Percentiles rank a stretch among this genome's conserved stretches.
phyloP scores from a whole-genome alignment of 495 filamentous ascomycete genomes.

The Margaritispora aquatica region DNA sequence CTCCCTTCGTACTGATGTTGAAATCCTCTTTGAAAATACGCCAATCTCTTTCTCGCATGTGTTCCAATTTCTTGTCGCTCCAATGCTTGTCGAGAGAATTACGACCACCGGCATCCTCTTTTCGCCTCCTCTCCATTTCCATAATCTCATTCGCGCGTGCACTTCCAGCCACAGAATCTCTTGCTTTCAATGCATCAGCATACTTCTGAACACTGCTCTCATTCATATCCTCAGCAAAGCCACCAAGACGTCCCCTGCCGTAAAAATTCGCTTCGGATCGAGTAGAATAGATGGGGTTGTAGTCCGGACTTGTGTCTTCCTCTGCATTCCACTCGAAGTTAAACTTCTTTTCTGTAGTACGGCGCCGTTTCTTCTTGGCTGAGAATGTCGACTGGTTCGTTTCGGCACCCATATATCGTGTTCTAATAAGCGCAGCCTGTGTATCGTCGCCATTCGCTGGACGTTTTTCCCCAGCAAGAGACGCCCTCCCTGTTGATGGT shows the following conservation, averaged over 20 bases:
- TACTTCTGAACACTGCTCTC: conserved; percentile 68
- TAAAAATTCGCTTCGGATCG: conserved; percentile 71
- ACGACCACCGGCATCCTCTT: conserved; percentile 64
- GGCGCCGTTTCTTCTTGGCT: conserved; percentile 90
- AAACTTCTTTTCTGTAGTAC: conserved; percentile 95
- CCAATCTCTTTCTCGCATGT: conserved; percentile 98
- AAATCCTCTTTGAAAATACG: conserved; percentile 99
- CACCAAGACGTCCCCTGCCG: conserved; percentile 74
- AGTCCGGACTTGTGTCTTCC: conserved; percentile 88
- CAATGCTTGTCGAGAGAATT: conserved; percentile 83
- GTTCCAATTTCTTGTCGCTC: conserved; percentile 91
- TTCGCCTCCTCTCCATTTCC: conserved; percentile 78
- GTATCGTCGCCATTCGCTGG: conserved; percentile 59
- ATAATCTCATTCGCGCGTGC: conserved; percentile 73
- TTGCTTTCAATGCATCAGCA: conserved; percentile 67
- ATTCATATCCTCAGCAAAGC: conserved; percentile 71
- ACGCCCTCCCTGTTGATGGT: conserved; percentile 25
- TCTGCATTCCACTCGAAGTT: conserved; percentile 98
- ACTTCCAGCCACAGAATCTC: conserved; percentile 75
- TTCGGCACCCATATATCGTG: conserved; percentile 90
- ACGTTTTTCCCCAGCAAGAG: conserved; percentile 45
- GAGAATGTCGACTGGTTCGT: conserved; percentile 84
- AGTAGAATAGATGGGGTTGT: conserved; percentile 81
- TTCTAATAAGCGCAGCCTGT: conserved; percentile 70
- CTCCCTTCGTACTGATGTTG: conserved; percentile 88